Conservation (phyloP, 2,329 filamentous ascomycete species). For the Tolypocladium cylindrosporum region DNA sequence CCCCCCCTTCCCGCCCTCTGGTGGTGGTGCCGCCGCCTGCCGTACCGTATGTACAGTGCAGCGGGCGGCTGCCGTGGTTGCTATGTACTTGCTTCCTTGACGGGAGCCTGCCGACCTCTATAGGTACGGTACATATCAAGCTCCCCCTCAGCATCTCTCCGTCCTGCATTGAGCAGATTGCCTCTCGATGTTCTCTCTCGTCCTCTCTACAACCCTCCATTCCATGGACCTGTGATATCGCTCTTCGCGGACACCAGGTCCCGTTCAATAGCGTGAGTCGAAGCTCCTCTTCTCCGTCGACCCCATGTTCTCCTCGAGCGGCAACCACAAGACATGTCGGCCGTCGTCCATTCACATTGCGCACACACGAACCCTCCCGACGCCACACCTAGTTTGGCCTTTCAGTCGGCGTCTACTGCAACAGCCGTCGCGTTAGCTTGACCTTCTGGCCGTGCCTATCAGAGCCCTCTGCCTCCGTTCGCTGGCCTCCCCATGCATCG, state of each 20-base stretch:
- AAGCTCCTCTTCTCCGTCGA: neutral
- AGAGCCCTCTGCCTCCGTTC: neutral
- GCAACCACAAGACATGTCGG: neutral
- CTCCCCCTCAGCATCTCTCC: neutral
- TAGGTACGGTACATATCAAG: neutral
- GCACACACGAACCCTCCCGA: neutral
- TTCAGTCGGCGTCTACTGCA: neutral
- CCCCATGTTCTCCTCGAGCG: neutral
- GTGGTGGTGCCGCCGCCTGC: neutral
- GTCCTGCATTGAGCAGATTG: neutral
- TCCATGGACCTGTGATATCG: neutral
- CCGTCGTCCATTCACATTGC: slow-evolving; percentile 1
- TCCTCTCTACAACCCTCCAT: neutral
- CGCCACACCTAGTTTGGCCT: neutral
- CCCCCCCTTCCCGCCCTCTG: slow-evolving; percentile 10
- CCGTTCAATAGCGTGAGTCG: neutral
- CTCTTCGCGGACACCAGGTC: neutral
- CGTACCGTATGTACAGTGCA: neutral
- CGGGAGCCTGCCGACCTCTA: neutral
- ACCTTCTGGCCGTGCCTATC: neutral
- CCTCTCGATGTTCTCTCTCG: neutral
- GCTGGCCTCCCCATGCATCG: slow-evolving; percentile 1
- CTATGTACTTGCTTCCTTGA: neutral
- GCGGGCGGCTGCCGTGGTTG: neutral
- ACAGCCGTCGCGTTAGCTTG: neutral